Evolutionary conservation across 805 yeast genomes (phyloP).

Genomic region (Trichomonascus vanleenenianus): DNA sequence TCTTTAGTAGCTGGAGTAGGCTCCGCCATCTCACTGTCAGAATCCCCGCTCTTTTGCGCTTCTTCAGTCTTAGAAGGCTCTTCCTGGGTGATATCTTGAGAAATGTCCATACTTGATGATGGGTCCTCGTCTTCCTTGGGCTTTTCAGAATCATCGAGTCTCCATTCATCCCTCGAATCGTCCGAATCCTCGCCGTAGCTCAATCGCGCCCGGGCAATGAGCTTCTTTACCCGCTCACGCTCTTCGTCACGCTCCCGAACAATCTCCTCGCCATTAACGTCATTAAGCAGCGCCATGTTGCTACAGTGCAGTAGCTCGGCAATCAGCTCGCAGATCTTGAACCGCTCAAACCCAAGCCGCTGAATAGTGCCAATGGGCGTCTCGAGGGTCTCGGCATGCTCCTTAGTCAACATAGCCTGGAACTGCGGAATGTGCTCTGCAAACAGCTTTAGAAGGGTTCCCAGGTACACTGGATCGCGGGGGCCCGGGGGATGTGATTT

Average conservation of each 20-base stretch:
- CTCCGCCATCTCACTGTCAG: too few relatives aligned
- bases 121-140: not conserved
- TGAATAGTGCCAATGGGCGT: slow-evolving; percentile 63
- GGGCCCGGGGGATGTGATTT: slow-evolving; percentile 90
- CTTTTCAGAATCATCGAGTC: not conserved
- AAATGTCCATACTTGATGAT: too few relatives aligned
- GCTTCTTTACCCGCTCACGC: slow-evolving; percentile 43
- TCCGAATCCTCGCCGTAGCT: slow-evolving; percentile 12
- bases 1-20: slow-evolving; percentile 2
- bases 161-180: slow-evolving; percentile 18
- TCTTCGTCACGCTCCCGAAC: slow-evolving; percentile 62
- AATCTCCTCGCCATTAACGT: slow-evolving; percentile 59
- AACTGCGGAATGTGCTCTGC: slow-evolving; percentile 67
- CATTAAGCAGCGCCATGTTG: slow-evolving; percentile 89
- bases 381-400: slow-evolving; percentile 32
- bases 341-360: slow-evolving; percentile 84
- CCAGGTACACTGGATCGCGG: slow-evolving; percentile 88
- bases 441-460: slow-evolving; percentile 72
- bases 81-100: too few relatives aligned
- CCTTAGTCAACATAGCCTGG: slow-evolving; percentile 46
- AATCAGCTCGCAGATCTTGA: slow-evolving; percentile 82
- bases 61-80: too few relatives aligned
- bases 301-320: slow-evolving; percentile 96
- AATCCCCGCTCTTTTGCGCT: too few relatives aligned
- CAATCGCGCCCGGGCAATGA: slow-evolving; percentile 20